phyloP scores from a whole-genome alignment of 2,329 filamentous ascomycete genomes.

The Fusarium guadeloupense region DNA sequence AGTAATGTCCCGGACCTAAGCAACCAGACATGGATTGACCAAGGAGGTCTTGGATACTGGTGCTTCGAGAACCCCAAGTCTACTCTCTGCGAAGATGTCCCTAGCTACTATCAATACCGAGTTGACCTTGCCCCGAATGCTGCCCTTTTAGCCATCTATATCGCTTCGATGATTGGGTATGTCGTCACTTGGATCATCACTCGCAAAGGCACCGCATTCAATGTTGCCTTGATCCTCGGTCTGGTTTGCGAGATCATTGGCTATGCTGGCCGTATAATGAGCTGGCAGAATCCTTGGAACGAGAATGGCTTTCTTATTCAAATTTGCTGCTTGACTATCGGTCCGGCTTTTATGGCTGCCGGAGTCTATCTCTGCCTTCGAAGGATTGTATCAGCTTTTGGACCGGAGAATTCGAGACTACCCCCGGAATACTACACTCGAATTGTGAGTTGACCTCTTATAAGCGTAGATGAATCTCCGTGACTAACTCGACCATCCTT shows the following conservation, averaged over 20 bases:
- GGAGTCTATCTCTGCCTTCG: constrained; percentile 70
- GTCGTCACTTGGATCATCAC: constrained; percentile 53
- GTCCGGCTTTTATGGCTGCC: constrained; percentile 71
- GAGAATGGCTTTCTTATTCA: constrained; percentile 62
- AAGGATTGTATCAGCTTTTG: constrained; percentile 59
- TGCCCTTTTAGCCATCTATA: constrained; percentile 61
- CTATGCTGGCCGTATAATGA: constrained; percentile 66
- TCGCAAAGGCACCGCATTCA: constrained; percentile 60
- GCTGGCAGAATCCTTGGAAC: constrained; percentile 63
- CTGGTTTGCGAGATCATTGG: constrained; percentile 66
- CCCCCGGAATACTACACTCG: constrained; percentile 58
- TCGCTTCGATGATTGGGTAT: constrained; percentile 53
- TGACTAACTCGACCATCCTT: not conserved
- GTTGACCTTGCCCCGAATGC: constrained; percentile 62
- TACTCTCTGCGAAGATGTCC: constrained; percentile 46
- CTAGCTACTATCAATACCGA: constrained; percentile 60
- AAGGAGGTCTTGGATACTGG: constrained; percentile 29
- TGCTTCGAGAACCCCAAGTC: constrained; percentile 45
- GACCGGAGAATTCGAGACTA: constrained; percentile 59
- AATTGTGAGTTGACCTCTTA: constrained; percentile 50
- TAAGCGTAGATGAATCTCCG: no score
- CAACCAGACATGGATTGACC: constrained; percentile 34
- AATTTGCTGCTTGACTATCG: constrained; percentile 70
- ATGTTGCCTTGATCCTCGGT: constrained; percentile 63
- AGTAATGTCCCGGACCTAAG: constrained; percentile 23